Evolutionary conservation across 345 rosid genomes (phyloP).

Genomic region (Linum lewisii): DNA sequence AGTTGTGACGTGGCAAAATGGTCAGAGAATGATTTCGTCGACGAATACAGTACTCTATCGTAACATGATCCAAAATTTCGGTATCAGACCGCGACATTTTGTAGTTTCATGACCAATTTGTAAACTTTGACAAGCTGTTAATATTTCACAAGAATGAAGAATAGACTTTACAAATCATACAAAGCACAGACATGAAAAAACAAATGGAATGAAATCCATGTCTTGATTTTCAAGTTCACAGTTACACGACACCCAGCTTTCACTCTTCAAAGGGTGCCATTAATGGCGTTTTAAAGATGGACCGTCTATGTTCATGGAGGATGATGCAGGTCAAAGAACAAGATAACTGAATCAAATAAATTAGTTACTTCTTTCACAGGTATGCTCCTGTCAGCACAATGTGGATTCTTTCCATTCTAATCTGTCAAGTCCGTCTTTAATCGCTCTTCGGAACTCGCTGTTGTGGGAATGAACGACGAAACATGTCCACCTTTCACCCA

Average conservation of each 20-base stretch:
- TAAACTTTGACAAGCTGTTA: too few relatives aligned
- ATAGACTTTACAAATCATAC: too few relatives aligned
- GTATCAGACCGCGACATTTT: too few relatives aligned
- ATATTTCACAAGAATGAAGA: too few relatives aligned
- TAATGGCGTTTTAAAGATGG: background rate
- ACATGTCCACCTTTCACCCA: conserved; percentile 99
- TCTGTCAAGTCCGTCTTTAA: conserved; percentile 67
- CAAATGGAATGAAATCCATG: too few relatives aligned
- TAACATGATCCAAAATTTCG: too few relatives aligned
- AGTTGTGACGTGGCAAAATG: too few relatives aligned
- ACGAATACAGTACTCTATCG: too few relatives aligned
- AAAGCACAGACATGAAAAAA: too few relatives aligned
- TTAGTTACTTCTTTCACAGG: background rate
- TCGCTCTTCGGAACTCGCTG: conserved; percentile 73
- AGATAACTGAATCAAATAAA: background rate
- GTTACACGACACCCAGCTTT: background rate
- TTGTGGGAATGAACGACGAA: conserved; percentile 74
- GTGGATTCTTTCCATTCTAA: conserved; percentile 73
- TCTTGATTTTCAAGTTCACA: too few relatives aligned
- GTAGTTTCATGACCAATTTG: too few relatives aligned
- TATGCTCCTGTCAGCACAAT: conserved; percentile 22
- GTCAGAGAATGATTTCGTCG: too few relatives aligned
- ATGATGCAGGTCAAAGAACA: background rate
- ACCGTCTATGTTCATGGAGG: background rate
- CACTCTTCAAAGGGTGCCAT: background rate